Base-by-base conservation (phyloP, 1,284 basidiomycete genomes). In the Termitomyces sp. region DNA sequence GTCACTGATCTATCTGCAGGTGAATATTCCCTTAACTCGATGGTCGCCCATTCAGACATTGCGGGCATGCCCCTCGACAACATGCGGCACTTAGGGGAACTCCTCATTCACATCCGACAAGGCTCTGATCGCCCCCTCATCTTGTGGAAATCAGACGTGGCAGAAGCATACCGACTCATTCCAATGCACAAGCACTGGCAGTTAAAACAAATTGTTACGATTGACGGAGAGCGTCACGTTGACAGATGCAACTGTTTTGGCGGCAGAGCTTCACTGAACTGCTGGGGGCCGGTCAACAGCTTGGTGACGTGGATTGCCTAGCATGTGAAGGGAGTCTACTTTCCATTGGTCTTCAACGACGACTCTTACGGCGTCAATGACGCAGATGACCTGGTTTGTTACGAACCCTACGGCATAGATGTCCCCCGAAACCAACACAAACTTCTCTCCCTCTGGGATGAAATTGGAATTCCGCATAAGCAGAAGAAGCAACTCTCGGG, bases 131-230 rank as follows among this genome's bases (percentile, higher is more conserved):
- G 26, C 1, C 53, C 1, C 14, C 21, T 70, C 0, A 55, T 57
- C 3, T 41, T 72, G 0, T 73, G 61, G 57, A 75, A 76, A 46
- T 69, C 66, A 0, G 73, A 78, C 42, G 64, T 76, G 0, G 47
- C 64, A 0, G 58, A 67, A 5, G 74, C 74, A 0, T 77, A 70
- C 39, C 58, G 62, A 0, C 57, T 60, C 0, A 52, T 73, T 1
- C 74, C 72, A 0, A 61, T 73, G 54, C 67, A 72, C 37, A 66
- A 64, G 0, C 42, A 65, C 0, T 77, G 71, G 73, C 75, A 78
- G 42, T 39, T 75, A 1, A 68, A 69, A 38, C 74, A 77, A 41
- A 53, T 72, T 0, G 61, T 70, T 0, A 66, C 58, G 0, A 55
- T 75, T 3, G 21, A 24, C 21, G 21, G 21, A 3, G 21, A 24